Conservation (phyloP, 371 early-diverging fungal genomes). For the Mortierella sp. region DNA sequence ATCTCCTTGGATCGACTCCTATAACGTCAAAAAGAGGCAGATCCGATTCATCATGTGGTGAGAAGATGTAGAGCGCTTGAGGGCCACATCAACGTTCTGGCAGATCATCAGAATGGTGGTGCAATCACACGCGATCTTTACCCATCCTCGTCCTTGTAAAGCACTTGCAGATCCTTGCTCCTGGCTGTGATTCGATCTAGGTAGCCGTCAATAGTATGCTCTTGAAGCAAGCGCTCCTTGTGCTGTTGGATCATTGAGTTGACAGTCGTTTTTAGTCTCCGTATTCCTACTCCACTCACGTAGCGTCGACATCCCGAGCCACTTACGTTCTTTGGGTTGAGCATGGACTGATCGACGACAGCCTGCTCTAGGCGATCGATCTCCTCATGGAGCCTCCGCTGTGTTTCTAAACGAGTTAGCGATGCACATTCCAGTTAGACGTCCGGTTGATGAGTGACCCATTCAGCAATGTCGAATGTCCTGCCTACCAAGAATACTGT, state of each 20-base stretch:
- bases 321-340: slow-evolving; percentile 73
- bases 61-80: background rate
- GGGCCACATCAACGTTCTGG: too few species aligned
- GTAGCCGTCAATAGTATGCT: slow-evolving; percentile 80
- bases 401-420: slow-evolving; percentile 41
- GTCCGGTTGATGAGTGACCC: background rate
- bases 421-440: too few species aligned
- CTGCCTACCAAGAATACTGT: slow-evolving; percentile 41
- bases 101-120: too few species aligned
- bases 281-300: too few species aligned
- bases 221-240: slow-evolving; percentile 84
- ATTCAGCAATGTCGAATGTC: background rate
- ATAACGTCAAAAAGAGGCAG: background rate
- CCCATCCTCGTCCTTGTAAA: slow-evolving; percentile 84
- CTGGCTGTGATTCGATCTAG: slow-evolving; percentile 79
- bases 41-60: background rate
- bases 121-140: slow-evolving; percentile 54
- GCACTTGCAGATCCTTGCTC: slow-evolving; percentile 66
- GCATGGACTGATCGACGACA: slow-evolving; percentile 83
- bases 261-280: too few species aligned
- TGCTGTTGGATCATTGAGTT: slow-evolving; percentile 68
- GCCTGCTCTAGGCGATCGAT: slow-evolving; percentile 93
- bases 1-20: slow-evolving; percentile 80
- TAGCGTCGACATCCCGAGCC: background rate
- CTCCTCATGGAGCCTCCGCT: slow-evolving; percentile 84